Conservation (phyloP, 352 stramenopile genomes). For the Peronosclerospora sorghi region DNA sequence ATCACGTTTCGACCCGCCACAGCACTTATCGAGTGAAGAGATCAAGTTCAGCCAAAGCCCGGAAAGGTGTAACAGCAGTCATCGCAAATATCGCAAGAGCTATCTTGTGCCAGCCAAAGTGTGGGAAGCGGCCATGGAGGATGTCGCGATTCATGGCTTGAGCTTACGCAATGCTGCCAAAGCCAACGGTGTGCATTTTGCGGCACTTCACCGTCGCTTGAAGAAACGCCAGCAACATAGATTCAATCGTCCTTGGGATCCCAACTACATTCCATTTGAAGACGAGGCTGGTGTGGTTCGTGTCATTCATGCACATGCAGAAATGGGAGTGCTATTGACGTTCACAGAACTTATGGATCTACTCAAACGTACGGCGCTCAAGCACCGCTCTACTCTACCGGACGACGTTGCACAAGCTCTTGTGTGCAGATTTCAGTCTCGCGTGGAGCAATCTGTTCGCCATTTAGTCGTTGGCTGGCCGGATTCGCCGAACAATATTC, state of each 20-base stretch:
- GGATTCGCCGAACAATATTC: constrained; percentile 14
- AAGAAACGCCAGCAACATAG: constrained; percentile 55
- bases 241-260: constrained; percentile 23
- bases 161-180: constrained; percentile 55
- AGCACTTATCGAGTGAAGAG: constrained; percentile 6
- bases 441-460: constrained; percentile 48
- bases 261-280: constrained; percentile 56
- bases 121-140: constrained; percentile 57
- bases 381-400: constrained; percentile 33
- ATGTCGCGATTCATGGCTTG: constrained; percentile 56
- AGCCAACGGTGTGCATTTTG: constrained; percentile 50
- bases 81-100: constrained; percentile 36
- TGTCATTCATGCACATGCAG: constrained; percentile 53
- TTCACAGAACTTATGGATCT: constrained; percentile 62
- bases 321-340: constrained; percentile 59
- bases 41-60: constrained; percentile 10
- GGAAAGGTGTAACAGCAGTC: constrained; percentile 7
- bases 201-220: constrained; percentile 47
- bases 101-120: constrained; percentile 45
- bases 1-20: constrained; percentile 2
- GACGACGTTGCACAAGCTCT: constrained; percentile 28
- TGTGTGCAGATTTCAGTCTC: constrained; percentile 41
- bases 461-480: constrained; percentile 60
- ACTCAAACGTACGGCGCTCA: constrained; percentile 43
- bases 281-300: constrained; percentile 59